phyloP scores from a whole-genome alignment of 2,329 filamentous ascomycete species.

The Penicillium sp. region DNA sequence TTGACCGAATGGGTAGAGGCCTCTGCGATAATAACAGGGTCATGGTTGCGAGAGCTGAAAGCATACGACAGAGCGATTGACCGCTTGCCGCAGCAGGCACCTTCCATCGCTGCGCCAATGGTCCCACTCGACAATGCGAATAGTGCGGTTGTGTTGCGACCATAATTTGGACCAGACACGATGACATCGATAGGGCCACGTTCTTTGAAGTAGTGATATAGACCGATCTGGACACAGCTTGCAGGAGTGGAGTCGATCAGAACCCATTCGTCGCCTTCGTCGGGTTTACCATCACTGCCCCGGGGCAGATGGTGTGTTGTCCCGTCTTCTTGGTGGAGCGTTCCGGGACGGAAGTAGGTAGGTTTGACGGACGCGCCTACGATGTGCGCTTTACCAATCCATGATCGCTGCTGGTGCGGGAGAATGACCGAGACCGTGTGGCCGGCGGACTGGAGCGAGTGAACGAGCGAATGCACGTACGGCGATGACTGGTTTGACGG shows the following conservation, averaged over 20 bases:
- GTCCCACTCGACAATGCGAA: constrained; percentile 78
- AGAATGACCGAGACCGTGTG: constrained; percentile 90
- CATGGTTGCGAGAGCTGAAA: constrained; percentile 82
- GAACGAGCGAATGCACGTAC: constrained; percentile 73
- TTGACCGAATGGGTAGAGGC: constrained; percentile 72
- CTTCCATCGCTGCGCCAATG: constrained; percentile 74
- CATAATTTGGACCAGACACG: constrained; percentile 78
- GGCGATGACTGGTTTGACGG: constrained; percentile 76
- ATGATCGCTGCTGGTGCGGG: constrained; percentile 87
- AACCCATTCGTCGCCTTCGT: constrained; percentile 71
- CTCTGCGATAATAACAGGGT: constrained; percentile 74
- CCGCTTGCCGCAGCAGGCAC: constrained; percentile 66
- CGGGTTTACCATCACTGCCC: constrained; percentile 51
- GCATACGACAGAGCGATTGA: constrained; percentile 86
- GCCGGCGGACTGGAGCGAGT: constrained; percentile 69
- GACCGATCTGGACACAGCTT: constrained; percentile 76
- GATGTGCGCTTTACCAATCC: constrained; percentile 98
- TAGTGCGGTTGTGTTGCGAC: constrained; percentile 76
- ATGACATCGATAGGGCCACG: constrained; percentile 73
- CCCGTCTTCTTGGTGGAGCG: constrained; percentile 63
- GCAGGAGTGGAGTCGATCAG: constrained; percentile 79
- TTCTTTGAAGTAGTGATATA: constrained; percentile 75
- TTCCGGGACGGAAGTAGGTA: constrained; percentile 73
- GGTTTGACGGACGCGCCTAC: constrained; percentile 85
- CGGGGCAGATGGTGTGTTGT: constrained; percentile 63